phyloP scores from a whole-genome alignment of 106 monocot species.

The Platanthera guangdongensis region DNA sequence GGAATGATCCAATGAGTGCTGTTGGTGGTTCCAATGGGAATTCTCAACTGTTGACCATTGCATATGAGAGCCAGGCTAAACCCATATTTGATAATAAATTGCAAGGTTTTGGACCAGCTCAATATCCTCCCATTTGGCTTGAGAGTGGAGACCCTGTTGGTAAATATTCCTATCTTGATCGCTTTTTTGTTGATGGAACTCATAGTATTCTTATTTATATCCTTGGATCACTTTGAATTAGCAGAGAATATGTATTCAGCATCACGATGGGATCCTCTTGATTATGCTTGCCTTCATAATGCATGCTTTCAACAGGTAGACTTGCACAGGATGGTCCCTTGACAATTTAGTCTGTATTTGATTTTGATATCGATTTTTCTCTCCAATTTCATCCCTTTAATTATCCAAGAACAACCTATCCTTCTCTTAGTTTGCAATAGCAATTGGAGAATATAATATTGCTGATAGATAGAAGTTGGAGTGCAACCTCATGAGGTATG shows the following conservation, averaged over 20 bases:
- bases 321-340: not conserved
- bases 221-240: constrained; percentile 19
- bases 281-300: constrained; percentile 58
- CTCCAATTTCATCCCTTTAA: no score
- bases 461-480: no score
- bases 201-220: constrained; percentile 3
- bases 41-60: constrained; percentile 24
- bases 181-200: constrained; percentile 2
- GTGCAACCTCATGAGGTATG: no score
- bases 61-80: constrained; percentile 33
- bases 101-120: constrained; percentile 13
- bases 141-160: constrained; percentile 69
- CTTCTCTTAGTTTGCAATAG: no score
- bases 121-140: constrained; percentile 47
- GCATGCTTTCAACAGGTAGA: constrained; percentile 75
- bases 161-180: constrained; percentile 31
- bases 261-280: constrained; percentile 69
- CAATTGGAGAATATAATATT: no score
- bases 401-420: no score
- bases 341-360: no score
- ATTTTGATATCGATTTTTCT: no score
- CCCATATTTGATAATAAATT: constrained; percentile 30
- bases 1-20: constrained; percentile 29
- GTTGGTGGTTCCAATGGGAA: constrained; percentile 37
- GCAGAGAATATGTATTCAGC: constrained; percentile 64